Conservation (phyloP, 148 eudicot genomes). For the Limonium bicolor region DNA sequence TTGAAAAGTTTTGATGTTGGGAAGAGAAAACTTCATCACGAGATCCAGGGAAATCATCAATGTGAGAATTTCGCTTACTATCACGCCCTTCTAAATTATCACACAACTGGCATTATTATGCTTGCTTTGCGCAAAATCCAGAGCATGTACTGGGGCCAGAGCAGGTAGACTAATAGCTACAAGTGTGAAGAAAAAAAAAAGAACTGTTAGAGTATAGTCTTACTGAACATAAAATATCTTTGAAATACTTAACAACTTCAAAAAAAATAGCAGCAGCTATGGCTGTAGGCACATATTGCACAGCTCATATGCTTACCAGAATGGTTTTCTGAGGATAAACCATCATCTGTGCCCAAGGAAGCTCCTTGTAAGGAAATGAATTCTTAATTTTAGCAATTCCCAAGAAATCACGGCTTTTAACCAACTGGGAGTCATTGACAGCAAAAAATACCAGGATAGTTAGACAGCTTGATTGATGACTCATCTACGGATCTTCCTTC, state of each 20-base stretch:
- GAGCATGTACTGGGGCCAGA: constrained; percentile 9
- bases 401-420: constrained; percentile 10
- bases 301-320: constrained; percentile 16
- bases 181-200: constrained; percentile 1
- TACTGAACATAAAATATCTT: not conserved
- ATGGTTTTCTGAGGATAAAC: constrained; percentile 12
- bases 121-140: constrained; percentile 16
- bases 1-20: constrained; percentile 18
- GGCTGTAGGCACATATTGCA: not conserved
- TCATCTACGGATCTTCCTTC: constrained; percentile 19
- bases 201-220: not conserved
- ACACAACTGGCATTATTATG: constrained; percentile 5
- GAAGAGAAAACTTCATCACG: constrained; percentile 21
- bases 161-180: constrained; percentile 20
- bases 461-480: constrained; percentile 11
- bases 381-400: constrained; percentile 10
- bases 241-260: not conserved
- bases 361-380: constrained; percentile 12
- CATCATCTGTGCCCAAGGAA: constrained; percentile 16
- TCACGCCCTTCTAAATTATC: constrained; percentile 16
- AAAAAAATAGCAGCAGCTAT: not conserved
- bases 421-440: constrained; percentile 13
- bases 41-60: constrained; percentile 16
- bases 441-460: constrained; percentile 14
- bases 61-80: constrained; percentile 21